Percentiles rank a stretch among this genome's conserved stretches.
Conservation (phyloP, 345 rosid species). For the Melaleuca quinquenervia region DNA sequence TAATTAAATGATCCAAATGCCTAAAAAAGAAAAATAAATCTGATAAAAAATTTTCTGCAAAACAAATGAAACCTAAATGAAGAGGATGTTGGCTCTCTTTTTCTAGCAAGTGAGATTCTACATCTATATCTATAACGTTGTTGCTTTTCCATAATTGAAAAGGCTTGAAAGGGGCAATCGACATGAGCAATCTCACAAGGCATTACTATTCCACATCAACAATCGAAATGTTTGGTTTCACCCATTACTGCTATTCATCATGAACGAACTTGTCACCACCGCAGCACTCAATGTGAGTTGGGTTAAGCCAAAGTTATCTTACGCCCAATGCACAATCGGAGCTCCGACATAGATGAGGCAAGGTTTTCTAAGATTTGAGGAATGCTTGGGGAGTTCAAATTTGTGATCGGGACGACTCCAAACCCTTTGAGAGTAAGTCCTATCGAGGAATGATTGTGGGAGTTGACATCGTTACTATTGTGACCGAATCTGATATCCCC, state of each 20-base stretch:
- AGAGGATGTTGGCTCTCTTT: background rate
- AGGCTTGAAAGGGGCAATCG: background rate
- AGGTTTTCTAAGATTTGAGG: background rate
- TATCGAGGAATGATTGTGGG: background rate
- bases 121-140: background rate
- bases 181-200: background rate
- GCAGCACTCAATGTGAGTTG: background rate
- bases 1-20: background rate
- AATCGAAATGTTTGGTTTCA: background rate
- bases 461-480: background rate
- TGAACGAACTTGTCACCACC: background rate
- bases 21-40: too few species aligned
- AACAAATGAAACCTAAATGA: background rate
- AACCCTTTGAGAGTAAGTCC: background rate
- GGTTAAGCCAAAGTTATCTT: background rate
- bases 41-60: background rate
- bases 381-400: background rate
- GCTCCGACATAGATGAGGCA: background rate
- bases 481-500: background rate
- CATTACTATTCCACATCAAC: background rate
- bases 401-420: background rate
- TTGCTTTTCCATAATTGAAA: background rate
- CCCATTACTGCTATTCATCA: background rate
- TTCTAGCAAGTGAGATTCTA: background rate
- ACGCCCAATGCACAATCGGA: background rate